phyloP scores from a whole-genome alignment of 73 alveolate genomes.

The Uronychia setigera region DNA sequence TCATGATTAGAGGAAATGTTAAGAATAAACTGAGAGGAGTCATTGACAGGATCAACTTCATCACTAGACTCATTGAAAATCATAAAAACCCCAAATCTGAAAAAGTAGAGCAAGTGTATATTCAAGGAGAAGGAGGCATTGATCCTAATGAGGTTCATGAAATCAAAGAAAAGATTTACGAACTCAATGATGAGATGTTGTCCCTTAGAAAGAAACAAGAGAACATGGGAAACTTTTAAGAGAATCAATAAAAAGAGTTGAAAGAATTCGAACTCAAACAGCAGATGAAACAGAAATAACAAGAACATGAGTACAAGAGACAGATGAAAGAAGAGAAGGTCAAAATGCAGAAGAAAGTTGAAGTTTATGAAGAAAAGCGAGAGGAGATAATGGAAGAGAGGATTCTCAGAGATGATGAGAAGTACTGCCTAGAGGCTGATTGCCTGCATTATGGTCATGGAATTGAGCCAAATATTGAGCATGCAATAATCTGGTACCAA shows the following conservation, averaged over 20 bases:
- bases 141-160: background rate
- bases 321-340: background rate
- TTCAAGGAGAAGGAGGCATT: background rate
- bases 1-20: background rate
- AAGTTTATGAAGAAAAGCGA: background rate
- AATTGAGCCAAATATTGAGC: slow-evolving; percentile 55
- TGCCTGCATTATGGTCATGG: slow-evolving; percentile 64
- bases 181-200: too few relatives aligned
- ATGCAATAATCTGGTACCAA: slow-evolving; percentile 62
- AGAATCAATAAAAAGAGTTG: too few relatives aligned
- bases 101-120: background rate
- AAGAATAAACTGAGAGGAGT: background rate
- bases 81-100: background rate
- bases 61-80: background rate
- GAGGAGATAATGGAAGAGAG: slow-evolving; percentile 1
- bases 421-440: slow-evolving; percentile 53
- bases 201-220: too few relatives aligned
- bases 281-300: background rate
- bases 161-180: background rate
- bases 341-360: background rate
- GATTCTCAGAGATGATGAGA: slow-evolving; percentile 1
- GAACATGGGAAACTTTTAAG: too few relatives aligned
- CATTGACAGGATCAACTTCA: background rate
- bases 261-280: too few relatives aligned
- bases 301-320: background rate